phyloP scores from a whole-genome alignment of 495 filamentous ascomycete genomes.

The Peziza echinospora region DNA sequence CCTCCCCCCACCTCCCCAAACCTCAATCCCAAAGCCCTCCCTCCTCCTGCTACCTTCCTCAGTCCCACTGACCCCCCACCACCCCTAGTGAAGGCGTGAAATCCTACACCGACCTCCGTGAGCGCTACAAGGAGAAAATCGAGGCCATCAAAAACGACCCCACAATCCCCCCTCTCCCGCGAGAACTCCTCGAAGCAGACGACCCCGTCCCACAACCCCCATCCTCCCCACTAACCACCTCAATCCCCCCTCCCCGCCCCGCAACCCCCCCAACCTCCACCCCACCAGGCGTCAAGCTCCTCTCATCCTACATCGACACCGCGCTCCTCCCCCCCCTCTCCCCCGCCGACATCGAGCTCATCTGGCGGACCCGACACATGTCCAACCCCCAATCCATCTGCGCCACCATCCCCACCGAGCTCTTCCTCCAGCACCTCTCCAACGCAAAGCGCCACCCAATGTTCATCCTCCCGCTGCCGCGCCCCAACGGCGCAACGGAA shows the following conservation, averaged over 20 bases:
- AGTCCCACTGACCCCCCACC: conserved; percentile 1
- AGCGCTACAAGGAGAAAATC: conserved; percentile 69
- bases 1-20: background rate
- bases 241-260: conserved; percentile 17
- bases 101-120: conserved; percentile 53
- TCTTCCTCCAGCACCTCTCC: conserved; percentile 42
- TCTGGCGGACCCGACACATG: conserved; percentile 84
- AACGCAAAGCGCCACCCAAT: conserved; percentile 55
- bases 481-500: conserved; percentile 40
- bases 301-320: conserved; percentile 65
- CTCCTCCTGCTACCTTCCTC: background rate
- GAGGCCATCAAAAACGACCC: conserved; percentile 23
- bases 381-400: conserved; percentile 46
- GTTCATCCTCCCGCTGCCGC: conserved; percentile 80
- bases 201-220: too few relatives aligned
- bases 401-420: conserved; percentile 51
- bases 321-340: conserved; percentile 52
- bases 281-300: conserved; percentile 47
- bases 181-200: background rate
- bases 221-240: conserved; percentile 17
- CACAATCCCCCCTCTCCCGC: conserved; percentile 16
- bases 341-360: conserved; percentile 50
- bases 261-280: conserved; percentile 19
- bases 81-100: conserved; percentile 44
- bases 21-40: background rate